phyloP scores from a whole-genome alignment of 179 eudicot genomes.

The Pouteria campechiana region DNA sequence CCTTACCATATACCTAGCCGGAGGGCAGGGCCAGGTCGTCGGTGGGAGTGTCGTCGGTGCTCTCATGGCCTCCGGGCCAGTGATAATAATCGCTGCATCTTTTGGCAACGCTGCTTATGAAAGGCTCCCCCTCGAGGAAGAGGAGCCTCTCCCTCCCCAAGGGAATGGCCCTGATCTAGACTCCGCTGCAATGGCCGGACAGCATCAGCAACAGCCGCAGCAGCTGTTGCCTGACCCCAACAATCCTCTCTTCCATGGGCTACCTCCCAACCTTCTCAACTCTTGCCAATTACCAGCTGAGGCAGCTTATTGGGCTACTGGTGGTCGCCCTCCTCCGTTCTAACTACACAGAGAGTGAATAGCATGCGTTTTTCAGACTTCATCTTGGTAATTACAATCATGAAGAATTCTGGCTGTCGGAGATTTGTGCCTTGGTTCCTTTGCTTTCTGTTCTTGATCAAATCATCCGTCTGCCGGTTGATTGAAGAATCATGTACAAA shows the following conservation, averaged over 20 bases:
- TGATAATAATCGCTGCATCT: slow-evolving; percentile 82
- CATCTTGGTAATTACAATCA: background rate
- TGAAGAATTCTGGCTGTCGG: background rate
- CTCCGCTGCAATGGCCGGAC: slow-evolving; percentile 21
- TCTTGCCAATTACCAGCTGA: slow-evolving; percentile 38
- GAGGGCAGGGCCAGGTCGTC: slow-evolving; percentile 90
- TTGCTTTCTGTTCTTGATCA: background rate
- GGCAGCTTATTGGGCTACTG: slow-evolving; percentile 48
- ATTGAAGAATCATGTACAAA: slow-evolving; percentile 20
- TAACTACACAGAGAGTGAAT: slow-evolving; percentile 3
- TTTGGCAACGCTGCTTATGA: slow-evolving; percentile 94
- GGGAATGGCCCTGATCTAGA: slow-evolving; percentile 22
- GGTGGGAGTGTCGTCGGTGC: slow-evolving; percentile 89
- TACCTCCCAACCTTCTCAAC: slow-evolving; percentile 57
- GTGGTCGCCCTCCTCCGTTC: slow-evolving; percentile 52
- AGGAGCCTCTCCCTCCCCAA: slow-evolving; percentile 22
- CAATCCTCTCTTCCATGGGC: slow-evolving; percentile 36
- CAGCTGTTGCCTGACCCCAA: slow-evolving; percentile 28
- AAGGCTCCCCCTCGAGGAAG: slow-evolving; percentile 77
- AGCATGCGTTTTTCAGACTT: background rate
- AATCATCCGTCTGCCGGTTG: slow-evolving; percentile 2
- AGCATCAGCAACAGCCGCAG: slow-evolving; percentile 11
- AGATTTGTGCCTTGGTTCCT: background rate
- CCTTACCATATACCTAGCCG: slow-evolving; percentile 65
- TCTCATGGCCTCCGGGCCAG: slow-evolving; percentile 68